These are phyloP conservation scores for Penicillium olsonii DNA, from an alignment of 2,329 filamentous ascomycete genomes.

Conservation along the genomic window DNA sequence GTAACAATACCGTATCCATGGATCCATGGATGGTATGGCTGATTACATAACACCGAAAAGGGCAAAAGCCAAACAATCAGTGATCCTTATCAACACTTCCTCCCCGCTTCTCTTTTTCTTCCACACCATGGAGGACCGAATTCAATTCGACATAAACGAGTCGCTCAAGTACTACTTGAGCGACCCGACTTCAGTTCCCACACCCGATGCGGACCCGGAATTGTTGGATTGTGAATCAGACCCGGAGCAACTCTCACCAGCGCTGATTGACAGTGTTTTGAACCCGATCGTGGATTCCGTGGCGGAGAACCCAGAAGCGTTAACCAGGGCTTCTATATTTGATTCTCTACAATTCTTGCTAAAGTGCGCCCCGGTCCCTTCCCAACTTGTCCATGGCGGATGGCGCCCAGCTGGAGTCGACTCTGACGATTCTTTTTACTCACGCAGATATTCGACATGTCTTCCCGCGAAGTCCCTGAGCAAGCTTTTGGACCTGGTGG, in stretches of 20 bases:
- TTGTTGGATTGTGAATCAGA: slow-evolving; percentile 92
- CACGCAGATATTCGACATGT: slow-evolving; percentile 75
- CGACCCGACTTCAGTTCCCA: slow-evolving; percentile 79
- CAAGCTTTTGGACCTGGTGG: slow-evolving; percentile 89
- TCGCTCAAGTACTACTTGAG: slow-evolving; percentile 96
- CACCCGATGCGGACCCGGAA: slow-evolving; percentile 78
- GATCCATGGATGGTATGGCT: too few species aligned
- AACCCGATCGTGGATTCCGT: slow-evolving; percentile 92
- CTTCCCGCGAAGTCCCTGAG: slow-evolving; percentile 81
- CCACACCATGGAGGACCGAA: slow-evolving; percentile 61
- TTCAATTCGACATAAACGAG: slow-evolving; percentile 93
- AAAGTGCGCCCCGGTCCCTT: slow-evolving; percentile 76
- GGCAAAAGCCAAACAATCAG: slow-evolving; percentile 34
- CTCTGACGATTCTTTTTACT: slow-evolving; percentile 62
- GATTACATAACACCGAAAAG: slow-evolving; percentile 13
- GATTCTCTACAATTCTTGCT: slow-evolving; percentile 94
- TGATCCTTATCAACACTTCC: slow-evolving; percentile 19
- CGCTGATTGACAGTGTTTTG: slow-evolving; percentile 78
- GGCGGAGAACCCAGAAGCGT: slow-evolving; percentile 86
- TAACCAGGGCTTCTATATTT: slow-evolving; percentile 75
- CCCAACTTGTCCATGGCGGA: slow-evolving; percentile 29
- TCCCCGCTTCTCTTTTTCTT: slow-evolving; percentile 19
- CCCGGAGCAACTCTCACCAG: slow-evolving; percentile 75
- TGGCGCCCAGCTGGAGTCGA: slow-evolving; percentile 48
- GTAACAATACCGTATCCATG: too few species aligned